Conservation (phyloP, 192 early-diverging fungal genomes). For the Lobulomyces angularis region DNA sequence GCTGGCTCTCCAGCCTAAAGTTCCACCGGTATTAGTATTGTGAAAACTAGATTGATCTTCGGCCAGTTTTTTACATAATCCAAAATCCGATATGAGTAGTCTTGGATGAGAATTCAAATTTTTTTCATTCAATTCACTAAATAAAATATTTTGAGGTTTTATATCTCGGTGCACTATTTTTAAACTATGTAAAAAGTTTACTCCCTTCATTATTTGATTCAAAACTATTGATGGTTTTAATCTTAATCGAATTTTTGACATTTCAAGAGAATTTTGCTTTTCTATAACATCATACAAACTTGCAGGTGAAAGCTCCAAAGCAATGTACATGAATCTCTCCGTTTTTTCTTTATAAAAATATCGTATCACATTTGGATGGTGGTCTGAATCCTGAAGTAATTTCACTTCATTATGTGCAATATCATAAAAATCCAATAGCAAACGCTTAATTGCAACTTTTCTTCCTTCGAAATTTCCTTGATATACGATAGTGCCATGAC, state of each 20-base stretch:
- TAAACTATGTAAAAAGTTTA: slow-evolving; percentile 79
- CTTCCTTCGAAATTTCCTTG: slow-evolving; percentile 86
- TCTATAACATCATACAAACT: slow-evolving; percentile 81
- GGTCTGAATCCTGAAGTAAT: slow-evolving; percentile 82
- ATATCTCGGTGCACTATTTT: slow-evolving; percentile 98
- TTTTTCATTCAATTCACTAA: slow-evolving; percentile 33
- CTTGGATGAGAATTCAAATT: slow-evolving; percentile 33
- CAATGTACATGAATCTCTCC: slow-evolving; percentile 91
- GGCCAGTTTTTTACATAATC: slow-evolving; percentile 85
- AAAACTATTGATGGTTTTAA: slow-evolving; percentile 58
- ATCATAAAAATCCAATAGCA: slow-evolving; percentile 91
- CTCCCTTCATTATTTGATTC: slow-evolving; percentile 71
- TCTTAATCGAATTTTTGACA: slow-evolving; percentile 26
- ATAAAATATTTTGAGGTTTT: slow-evolving; percentile 88
- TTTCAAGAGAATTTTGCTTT: slow-evolving; percentile 26
- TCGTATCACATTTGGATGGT: slow-evolving; percentile 91
- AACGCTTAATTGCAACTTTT: slow-evolving; percentile 83
- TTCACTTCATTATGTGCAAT: slow-evolving; percentile 89
- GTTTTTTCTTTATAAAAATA: slow-evolving; percentile 86
- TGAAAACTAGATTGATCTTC: slow-evolving; percentile 90
- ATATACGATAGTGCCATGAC: slow-evolving; percentile 93
- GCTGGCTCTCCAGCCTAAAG: slow-evolving; percentile 93
- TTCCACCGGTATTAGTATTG: slow-evolving; percentile 81
- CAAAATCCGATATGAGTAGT: slow-evolving; percentile 94
- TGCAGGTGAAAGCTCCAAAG: slow-evolving; percentile 83